Percentiles rank a stretch among this genome's conserved stretches.
phyloP scores from a whole-genome alignment of 345 rosid genomes.

The Salix exigua region DNA sequence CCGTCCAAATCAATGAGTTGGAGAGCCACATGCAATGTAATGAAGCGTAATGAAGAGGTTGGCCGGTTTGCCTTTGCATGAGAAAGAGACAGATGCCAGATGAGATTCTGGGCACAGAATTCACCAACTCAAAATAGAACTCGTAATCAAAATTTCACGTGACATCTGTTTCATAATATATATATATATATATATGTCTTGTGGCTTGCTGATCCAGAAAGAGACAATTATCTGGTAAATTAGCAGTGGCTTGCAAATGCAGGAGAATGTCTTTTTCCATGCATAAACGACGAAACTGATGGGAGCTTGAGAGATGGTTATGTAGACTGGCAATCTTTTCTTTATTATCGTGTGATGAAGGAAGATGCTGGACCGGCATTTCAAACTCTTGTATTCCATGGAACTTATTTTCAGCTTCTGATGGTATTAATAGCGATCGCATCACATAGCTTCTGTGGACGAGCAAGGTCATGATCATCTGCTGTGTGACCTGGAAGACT shows the following conservation, averaged over 20 bases:
- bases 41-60: not conserved
- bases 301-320: not conserved
- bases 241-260: not conserved
- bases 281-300: not conserved
- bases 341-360: not conserved
- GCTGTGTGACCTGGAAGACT: not conserved
- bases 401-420: not conserved
- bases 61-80: not conserved
- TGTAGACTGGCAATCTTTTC: too few species aligned
- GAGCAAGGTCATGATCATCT: not conserved
- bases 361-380: not conserved
- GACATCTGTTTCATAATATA: too few species aligned
- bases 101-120: not conserved
- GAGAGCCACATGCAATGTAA: not conserved
- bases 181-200: too few species aligned
- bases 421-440: too few species aligned
- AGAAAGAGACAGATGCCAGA: not conserved
- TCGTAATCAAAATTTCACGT: too few species aligned
- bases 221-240: not conserved
- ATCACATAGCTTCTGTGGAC: not conserved
- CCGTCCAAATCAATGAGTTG: constrained; percentile 5
- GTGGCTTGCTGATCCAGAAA: not conserved
- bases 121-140: not conserved
- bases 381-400: not conserved
- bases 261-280: not conserved